These are phyloP conservation scores for Umbelopsis ramanniana DNA, from an alignment of 192 early-diverging fungal genomes.

Conservation along the genomic window DNA sequence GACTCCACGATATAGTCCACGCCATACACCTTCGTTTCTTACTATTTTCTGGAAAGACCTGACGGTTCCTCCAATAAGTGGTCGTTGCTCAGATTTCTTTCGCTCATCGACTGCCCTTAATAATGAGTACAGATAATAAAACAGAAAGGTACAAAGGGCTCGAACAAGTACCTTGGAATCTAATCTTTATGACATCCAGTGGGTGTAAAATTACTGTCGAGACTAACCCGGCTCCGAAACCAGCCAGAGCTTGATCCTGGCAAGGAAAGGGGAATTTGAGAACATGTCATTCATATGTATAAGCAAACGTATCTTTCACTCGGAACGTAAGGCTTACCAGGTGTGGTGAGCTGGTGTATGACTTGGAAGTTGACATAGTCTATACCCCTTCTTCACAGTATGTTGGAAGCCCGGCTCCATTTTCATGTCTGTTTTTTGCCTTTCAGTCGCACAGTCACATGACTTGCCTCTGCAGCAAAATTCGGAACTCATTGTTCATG, in stretches of 20 bases:
- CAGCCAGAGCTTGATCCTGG: slow-evolving; percentile 89
- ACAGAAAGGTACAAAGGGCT: not conserved
- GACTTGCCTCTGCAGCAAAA: not conserved
- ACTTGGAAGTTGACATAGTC: not conserved
- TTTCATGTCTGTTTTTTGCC: not conserved
- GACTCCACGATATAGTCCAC: slow-evolving; percentile 91
- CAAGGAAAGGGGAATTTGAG: not conserved
- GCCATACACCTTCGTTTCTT: slow-evolving; percentile 59
- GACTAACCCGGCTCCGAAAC: slow-evolving; percentile 82
- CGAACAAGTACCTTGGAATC: slow-evolving; percentile 72
- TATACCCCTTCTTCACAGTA: no score
- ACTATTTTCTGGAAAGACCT: slow-evolving; percentile 64
- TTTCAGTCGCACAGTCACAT: slow-evolving; percentile 17
- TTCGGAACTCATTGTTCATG: no score
- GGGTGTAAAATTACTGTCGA: slow-evolving; percentile 88
- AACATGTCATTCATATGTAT: not conserved
- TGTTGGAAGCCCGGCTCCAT: not conserved
- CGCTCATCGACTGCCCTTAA: slow-evolving; percentile 49
- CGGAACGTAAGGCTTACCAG: not conserved
- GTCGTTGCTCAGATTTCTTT: slow-evolving; percentile 40
- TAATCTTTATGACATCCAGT: slow-evolving; percentile 92
- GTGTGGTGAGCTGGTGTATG: slow-evolving; percentile 29
- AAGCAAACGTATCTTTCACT: not conserved
- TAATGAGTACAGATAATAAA: not conserved
- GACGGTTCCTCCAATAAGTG: slow-evolving; percentile 67